A percentile compares a stretch with the other conserved stretches of the same genome.
Evolutionary conservation across 768 basidiomycete species (phyloP).

Genomic region (Udeniomyces megalosporus): DNA sequence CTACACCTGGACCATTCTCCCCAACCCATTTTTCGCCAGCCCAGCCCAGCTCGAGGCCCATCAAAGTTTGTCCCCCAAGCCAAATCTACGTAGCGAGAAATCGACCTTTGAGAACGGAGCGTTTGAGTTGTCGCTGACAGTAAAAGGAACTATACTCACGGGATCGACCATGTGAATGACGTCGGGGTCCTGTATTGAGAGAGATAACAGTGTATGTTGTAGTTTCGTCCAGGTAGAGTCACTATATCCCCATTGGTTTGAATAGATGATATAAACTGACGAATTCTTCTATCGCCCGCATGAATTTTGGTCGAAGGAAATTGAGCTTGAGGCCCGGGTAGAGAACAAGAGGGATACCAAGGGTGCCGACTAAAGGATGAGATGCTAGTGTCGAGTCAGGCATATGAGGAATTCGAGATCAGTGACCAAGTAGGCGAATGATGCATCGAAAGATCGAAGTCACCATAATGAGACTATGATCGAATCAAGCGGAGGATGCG

Average conservation of each 20-base stretch:
- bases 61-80: conserved; percentile 35
- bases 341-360: conserved; percentile 32
- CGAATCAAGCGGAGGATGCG: neutral
- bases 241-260: neutral
- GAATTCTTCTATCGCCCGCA: conserved; percentile 29
- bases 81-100: conserved; percentile 28
- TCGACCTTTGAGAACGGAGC: neutral
- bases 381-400: conserved; percentile 23
- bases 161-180: conserved; percentile 31
- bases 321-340: conserved; percentile 35
- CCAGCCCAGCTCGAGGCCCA: conserved; percentile 32
- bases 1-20: conserved; percentile 21
- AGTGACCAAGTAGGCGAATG: no score
- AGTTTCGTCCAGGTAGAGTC: neutral
- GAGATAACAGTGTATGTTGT: neutral
- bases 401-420: no score
- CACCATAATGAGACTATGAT: conserved; percentile 26
- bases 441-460: no score
- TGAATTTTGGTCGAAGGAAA: conserved; percentile 34
- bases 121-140: neutral
- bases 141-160: neutral
- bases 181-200: conserved; percentile 26
- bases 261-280: neutral
- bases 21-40: conserved; percentile 28
- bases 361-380: conserved; percentile 33